Conservation (phyloP, 2,329 filamentous ascomycete species). For the Xylaria sp. region DNA sequence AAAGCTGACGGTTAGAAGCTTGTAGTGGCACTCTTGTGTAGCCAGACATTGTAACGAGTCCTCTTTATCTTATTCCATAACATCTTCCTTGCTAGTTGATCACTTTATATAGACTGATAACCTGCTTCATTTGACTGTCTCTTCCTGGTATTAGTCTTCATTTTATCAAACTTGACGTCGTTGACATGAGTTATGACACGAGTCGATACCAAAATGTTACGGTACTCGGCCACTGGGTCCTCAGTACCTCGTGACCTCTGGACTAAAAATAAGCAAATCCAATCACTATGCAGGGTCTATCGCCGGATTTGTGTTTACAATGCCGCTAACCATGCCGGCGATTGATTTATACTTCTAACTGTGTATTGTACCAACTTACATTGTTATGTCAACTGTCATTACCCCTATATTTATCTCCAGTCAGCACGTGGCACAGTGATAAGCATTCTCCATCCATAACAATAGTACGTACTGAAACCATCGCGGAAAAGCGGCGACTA, state of each 20-base stretch:
- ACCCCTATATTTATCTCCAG: constrained; percentile 24
- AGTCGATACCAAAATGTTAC: not conserved
- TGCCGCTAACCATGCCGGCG: constrained; percentile 11
- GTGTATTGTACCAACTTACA: constrained; percentile 4
- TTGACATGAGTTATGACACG: not conserved
- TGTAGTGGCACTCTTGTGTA: not conserved
- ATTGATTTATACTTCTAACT: constrained; percentile 3
- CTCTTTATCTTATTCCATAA: not conserved
- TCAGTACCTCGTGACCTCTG: not conserved
- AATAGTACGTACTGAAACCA: constrained; percentile 14
- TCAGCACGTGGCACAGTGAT: constrained; percentile 17
- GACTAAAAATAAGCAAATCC: constrained; percentile 24
- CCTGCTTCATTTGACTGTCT: not conserved
- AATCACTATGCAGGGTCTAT: not conserved
- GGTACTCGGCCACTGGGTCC: not conserved
- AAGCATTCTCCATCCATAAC: not conserved
- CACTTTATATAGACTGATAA: not conserved
- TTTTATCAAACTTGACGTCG: not conserved
- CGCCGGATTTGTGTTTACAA: not conserved
- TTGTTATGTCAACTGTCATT: not conserved
- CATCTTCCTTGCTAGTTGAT: not conserved
- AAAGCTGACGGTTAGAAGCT: not conserved
- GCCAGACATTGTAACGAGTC: not conserved
- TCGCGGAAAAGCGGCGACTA: constrained; percentile 3
- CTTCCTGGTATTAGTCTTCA: not conserved